A percentile compares a stretch with the other conserved stretches of the same genome.
Evolutionary conservation across 2,329 filamentous ascomycete species (phyloP).

Genomic region (Chaetomiaceae sp.): DNA sequence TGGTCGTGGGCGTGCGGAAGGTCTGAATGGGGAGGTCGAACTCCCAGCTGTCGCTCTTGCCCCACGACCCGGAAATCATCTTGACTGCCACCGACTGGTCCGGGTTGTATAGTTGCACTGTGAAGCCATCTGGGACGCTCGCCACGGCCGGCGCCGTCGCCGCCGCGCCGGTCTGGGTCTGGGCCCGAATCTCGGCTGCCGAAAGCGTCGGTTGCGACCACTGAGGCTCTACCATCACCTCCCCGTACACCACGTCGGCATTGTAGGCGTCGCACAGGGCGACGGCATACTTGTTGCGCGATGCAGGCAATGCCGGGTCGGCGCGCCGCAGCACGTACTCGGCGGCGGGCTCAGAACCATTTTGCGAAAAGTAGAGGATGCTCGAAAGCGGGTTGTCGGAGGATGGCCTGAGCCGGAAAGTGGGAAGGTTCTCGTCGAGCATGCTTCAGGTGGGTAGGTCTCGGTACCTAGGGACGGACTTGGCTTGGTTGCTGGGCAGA

Average conservation of each 20-base stretch:
- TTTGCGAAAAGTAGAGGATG: constrained; percentile 56
- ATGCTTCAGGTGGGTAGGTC: too few species aligned
- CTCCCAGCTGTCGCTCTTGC: constrained; percentile 74
- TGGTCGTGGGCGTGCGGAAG: constrained; percentile 74
- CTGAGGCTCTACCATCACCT: constrained; percentile 76
- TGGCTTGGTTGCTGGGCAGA: too few species aligned
- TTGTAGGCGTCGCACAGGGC: constrained; percentile 79
- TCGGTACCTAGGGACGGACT: too few species aligned
- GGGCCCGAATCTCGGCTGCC: constrained; percentile 69
- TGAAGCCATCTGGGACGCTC: constrained; percentile 69
- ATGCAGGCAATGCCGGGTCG: constrained; percentile 59
- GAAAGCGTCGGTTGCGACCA: constrained; percentile 81
- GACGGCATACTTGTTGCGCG: constrained; percentile 78
- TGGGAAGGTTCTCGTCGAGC: constrained; percentile 93
- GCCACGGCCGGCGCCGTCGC: constrained; percentile 56
- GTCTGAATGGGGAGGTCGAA: constrained; percentile 86
- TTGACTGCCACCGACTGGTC: constrained; percentile 73
- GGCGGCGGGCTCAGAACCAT: constrained; percentile 73
- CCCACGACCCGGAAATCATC: constrained; percentile 70
- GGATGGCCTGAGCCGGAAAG: constrained; percentile 49
- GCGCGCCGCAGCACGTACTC: constrained; percentile 75
- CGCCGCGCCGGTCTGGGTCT: constrained; percentile 30
- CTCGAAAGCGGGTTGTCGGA: constrained; percentile 50
- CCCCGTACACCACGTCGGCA: constrained; percentile 76
- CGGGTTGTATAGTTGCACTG: constrained; percentile 88